phyloP scores from a whole-genome alignment of 106 monocot species.

The Posidonia australis region DNA sequence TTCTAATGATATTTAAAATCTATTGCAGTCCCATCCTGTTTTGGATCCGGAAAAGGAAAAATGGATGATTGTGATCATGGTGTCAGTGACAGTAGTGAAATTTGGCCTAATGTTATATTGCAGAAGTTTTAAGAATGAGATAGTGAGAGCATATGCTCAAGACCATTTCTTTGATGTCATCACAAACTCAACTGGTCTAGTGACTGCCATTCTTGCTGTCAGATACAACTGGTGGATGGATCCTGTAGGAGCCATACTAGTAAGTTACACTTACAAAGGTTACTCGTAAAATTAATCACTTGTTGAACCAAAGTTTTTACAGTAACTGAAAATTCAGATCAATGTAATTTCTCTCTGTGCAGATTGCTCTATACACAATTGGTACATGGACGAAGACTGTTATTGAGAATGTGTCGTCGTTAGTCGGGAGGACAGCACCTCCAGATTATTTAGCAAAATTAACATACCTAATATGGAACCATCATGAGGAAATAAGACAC shows the following conservation, averaged over 20 bases:
- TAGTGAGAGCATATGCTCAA: conserved; percentile 77
- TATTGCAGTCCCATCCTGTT: conserved; percentile 33
- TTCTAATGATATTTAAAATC: too few species aligned
- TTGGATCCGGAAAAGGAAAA: conserved; percentile 23
- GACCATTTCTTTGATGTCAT: conserved; percentile 92
- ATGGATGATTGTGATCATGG: conserved; percentile 85
- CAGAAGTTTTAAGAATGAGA: conserved; percentile 61
- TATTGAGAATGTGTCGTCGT: conserved; percentile 27
- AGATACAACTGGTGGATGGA: conserved; percentile 71
- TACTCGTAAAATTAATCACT: too few species aligned
- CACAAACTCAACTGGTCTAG: conserved; percentile 72
- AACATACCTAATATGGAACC: conserved; percentile 52
- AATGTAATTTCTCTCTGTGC: conserved; percentile 1
- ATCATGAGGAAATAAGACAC: conserved; percentile 33
- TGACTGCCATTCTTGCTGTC: conserved; percentile 50
- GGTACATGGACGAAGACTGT: conserved; percentile 39
- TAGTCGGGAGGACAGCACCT: conserved; percentile 36
- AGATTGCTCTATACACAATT: conserved; percentile 56
- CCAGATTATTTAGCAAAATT: conserved; percentile 37
- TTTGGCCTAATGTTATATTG: conserved; percentile 75
- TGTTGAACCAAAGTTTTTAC: too few species aligned
- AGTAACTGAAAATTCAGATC: too few species aligned
- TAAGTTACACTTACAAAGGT: too few species aligned
- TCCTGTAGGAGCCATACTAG: conserved; percentile 70
- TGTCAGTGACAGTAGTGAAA: conserved; percentile 49